These are phyloP conservation scores for Microbotryum lychnidis-dioicae DNA, from an alignment of 1,284 basidiomycete genomes.

Conservation along the genomic window DNA sequence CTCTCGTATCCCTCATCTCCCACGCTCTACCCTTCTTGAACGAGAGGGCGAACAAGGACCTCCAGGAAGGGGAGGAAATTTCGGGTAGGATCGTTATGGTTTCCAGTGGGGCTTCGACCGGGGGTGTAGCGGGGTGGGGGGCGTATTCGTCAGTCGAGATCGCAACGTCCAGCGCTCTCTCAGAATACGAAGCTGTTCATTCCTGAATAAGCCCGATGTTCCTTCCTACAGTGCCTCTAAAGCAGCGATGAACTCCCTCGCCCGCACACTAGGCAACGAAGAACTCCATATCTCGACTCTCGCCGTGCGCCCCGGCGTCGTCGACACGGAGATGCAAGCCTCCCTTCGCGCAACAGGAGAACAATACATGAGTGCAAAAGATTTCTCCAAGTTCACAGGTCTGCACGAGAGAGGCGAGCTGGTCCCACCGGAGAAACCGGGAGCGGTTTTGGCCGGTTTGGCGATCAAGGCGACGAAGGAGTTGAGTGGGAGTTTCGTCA, in stretches of 20 bases:
- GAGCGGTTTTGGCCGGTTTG: slow-evolving; percentile 57
- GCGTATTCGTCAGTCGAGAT: slow-evolving; percentile 49
- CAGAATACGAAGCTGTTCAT: too few relatives aligned
- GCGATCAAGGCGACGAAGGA: slow-evolving; percentile 40
- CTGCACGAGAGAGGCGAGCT: slow-evolving; percentile 57
- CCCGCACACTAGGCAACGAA: slow-evolving; percentile 66
- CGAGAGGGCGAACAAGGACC: slow-evolving; percentile 38
- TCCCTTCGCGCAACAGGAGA: slow-evolving; percentile 34
- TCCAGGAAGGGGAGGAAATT: neutral
- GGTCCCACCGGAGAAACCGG: slow-evolving; percentile 47
- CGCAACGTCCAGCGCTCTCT: neutral
- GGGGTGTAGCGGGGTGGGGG: slow-evolving; percentile 60
- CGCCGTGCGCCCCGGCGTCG: slow-evolving; percentile 73
- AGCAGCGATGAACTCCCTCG: slow-evolving; percentile 73
- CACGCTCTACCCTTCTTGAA: slow-evolving; percentile 57
- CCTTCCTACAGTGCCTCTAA: slow-evolving; percentile 34
- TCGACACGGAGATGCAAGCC: slow-evolving; percentile 47
- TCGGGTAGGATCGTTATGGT: slow-evolving; percentile 64
- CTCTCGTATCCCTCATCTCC: slow-evolving; percentile 59
- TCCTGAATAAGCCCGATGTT: neutral
- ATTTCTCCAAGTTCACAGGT: slow-evolving; percentile 52
- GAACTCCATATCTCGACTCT: slow-evolving; percentile 64
- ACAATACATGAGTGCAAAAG: slow-evolving; percentile 48
- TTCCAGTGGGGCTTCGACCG: slow-evolving; percentile 68
- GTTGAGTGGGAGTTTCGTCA: slow-evolving; percentile 65